Base-by-base conservation (phyloP, 2,329 filamentous ascomycete species). In the Xenosphaeropsis pyriputrescens region DNA sequence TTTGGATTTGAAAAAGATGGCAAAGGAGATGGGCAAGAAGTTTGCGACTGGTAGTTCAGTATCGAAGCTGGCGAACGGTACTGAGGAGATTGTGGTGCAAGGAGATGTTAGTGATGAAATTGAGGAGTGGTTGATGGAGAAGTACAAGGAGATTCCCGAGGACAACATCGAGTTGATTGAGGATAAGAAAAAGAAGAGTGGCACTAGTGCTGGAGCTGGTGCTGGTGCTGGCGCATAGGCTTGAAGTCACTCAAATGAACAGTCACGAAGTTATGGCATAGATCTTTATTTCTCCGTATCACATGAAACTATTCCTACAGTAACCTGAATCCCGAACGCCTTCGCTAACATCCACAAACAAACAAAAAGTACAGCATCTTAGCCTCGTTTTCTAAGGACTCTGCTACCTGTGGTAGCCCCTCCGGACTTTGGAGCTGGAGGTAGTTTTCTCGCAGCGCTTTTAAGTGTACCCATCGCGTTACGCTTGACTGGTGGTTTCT, bases 1-100 rank as follows among this genome's bases (percentile, higher is more conserved):
- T 0, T 60, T 96, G 32, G 89, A 96, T 40, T 70, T 95, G 53
- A 98, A 98, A 62, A 96, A 95, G 65, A 71, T 93, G 6, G 79
- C 88, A 41, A 96, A 96, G 67, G 91, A 96, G 54, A 79, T 96
- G 49, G 91, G 91, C 45, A 98, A 96, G 73, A 96, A 95, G 63
- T 96, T 98, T 55, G 91, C 91, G 19, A 96, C 91, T 8, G 91
- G 91, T 1, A 81, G 79, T 13, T 88, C 80, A 33, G 91, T 98
- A 33, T 96, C 89, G 7, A 94, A 95, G 64, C 73, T 82, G 2
- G 72, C 85, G 0, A 78, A 76, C 39, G 85, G 85, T 16, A 83
- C 83, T 14, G 91, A 98, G 61, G 91, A 96, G 63, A 96, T 98
- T 56, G 93, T 93, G 4, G 85, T 98, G 15, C 91, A 98, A 63